Percentiles rank a stretch among this genome's conserved stretches.
Conservation (phyloP, 441 rosid genomes). For the Metrosideros polymorpha region DNA sequence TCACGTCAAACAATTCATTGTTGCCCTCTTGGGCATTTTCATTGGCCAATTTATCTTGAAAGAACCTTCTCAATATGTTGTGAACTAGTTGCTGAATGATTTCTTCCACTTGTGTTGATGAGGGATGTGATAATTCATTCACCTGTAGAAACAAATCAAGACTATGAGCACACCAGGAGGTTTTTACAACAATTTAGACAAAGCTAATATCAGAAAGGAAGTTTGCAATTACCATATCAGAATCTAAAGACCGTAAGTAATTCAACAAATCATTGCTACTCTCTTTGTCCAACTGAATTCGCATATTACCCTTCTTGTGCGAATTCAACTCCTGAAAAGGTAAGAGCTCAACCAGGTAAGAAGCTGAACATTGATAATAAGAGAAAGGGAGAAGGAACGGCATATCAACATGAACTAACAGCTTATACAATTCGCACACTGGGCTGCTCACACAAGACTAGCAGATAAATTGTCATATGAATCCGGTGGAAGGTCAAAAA, state of each 20-base stretch:
- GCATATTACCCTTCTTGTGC: conserved; percentile 38
- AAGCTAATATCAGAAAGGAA: not conserved
- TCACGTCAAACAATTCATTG: conserved; percentile 26
- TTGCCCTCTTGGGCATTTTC: conserved; percentile 18
- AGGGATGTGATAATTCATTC: conserved; percentile 62
- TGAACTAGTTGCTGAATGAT: conserved; percentile 70
- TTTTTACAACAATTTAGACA: not conserved
- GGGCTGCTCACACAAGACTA: not conserved
- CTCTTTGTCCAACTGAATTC: conserved; percentile 42
- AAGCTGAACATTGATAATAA: not conserved
- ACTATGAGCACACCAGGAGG: not conserved
- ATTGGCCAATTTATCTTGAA: not conserved
- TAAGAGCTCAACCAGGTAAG: not conserved
- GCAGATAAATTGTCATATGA: not conserved
- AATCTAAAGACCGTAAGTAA: conserved; percentile 72
- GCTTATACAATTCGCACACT: not conserved
- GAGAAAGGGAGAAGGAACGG: not conserved
- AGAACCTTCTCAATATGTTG: conserved; percentile 31
- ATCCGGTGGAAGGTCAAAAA: not conserved
- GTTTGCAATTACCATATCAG: conserved; percentile 40
- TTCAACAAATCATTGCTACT: conserved; percentile 64
- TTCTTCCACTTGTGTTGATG: conserved; percentile 73
- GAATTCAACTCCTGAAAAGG: conserved; percentile 54
- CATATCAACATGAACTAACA: not conserved
- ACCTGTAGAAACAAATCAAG: conserved; percentile 28